Conservation (phyloP, 768 basidiomycete genomes). For the Termitomyces sp. region DNA sequence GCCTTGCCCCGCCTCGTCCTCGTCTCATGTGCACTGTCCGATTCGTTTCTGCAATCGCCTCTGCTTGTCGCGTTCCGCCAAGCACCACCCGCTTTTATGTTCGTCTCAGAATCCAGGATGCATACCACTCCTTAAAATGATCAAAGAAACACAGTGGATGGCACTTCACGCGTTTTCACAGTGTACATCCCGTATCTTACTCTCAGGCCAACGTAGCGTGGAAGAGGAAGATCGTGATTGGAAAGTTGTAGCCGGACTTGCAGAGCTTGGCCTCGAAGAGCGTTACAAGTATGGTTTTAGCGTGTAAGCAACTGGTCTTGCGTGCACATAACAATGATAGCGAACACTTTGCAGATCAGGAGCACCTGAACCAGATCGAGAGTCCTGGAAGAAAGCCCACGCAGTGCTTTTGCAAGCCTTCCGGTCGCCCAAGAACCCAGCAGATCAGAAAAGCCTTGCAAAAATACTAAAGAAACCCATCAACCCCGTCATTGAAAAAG, state of each 20-base stretch:
- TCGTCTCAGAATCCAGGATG: slow-evolving; percentile 69
- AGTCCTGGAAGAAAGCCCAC: slow-evolving; percentile 65
- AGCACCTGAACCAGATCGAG: slow-evolving; percentile 51
- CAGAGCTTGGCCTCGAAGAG: slow-evolving; percentile 75
- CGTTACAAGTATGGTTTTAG: slow-evolving; percentile 47
- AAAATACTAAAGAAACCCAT: slow-evolving; percentile 49
- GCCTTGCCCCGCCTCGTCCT: slow-evolving; percentile 44
- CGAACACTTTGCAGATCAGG: slow-evolving; percentile 9
- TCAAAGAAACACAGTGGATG: slow-evolving; percentile 63
- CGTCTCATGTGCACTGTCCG: slow-evolving; percentile 39
- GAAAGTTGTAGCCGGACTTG: slow-evolving; percentile 54
- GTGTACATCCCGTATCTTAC: slow-evolving; percentile 58
- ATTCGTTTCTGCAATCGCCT: slow-evolving; percentile 78
- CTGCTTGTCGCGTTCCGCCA: slow-evolving; percentile 61
- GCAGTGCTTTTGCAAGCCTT: slow-evolving; percentile 57
- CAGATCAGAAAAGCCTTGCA: slow-evolving; percentile 54
- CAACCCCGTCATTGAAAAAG: slow-evolving; percentile 40
- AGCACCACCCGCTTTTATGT: slow-evolving; percentile 69
- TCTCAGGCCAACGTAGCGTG: slow-evolving; percentile 45
- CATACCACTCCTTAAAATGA: slow-evolving; percentile 53
- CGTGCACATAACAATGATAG: background rate
- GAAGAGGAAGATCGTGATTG: slow-evolving; percentile 42
- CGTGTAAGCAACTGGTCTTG: slow-evolving; percentile 24
- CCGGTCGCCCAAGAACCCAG: slow-evolving; percentile 43
- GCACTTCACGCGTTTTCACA: slow-evolving; percentile 70